A percentile compares a stretch with the other conserved stretches of the same genome.
Evolutionary conservation across 2,329 filamentous ascomycete species (phyloP).

Genomic region (Aureobasidium mangrovei): DNA sequence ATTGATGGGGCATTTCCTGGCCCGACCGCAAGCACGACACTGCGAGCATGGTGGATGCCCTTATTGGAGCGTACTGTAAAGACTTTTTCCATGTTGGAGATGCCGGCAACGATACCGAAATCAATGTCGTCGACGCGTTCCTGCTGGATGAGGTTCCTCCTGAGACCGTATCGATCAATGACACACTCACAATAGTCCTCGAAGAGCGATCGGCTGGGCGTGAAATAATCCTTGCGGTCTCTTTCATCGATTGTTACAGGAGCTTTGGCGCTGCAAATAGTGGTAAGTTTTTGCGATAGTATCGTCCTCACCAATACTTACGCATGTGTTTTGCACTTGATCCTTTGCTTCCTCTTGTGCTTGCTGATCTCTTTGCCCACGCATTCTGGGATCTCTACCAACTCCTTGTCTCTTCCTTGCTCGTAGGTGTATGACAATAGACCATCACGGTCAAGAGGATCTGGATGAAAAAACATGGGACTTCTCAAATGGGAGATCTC

Average conservation of each 20-base stretch:
- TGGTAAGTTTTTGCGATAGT: not conserved
- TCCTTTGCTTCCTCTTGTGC: conserved; percentile 61
- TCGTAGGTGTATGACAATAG: conserved; percentile 60
- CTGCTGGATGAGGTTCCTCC: conserved; percentile 46
- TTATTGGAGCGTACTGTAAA: conserved; percentile 57
- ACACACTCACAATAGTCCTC: conserved; percentile 33
- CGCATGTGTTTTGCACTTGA: conserved; percentile 14
- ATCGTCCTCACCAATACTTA: not conserved
- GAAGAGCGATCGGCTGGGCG: conserved; percentile 34
- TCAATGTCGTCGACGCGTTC: conserved; percentile 53
- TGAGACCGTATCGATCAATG: conserved; percentile 38
- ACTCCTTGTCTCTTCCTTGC: conserved; percentile 50
- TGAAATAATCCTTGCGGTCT: conserved; percentile 40
- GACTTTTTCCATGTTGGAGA: conserved; percentile 41
- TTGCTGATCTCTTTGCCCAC: conserved; percentile 76
- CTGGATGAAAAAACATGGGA: conserved; percentile 76
- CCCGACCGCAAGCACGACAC: conserved; percentile 63
- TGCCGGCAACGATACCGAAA: conserved; percentile 40
- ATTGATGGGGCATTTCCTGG: conserved; percentile 53
- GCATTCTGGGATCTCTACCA: conserved; percentile 62
- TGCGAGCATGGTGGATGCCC: conserved; percentile 46
- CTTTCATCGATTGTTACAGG: conserved; percentile 36
- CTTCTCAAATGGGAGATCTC: conserved; percentile 65
- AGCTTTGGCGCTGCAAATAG: conserved; percentile 16
- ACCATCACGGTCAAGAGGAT: conserved; percentile 65